A percentile compares a stretch with the other conserved stretches of the same genome.
Conservation (phyloP, 176 grass and related monocot genomes). For the Canna indica region DNA sequence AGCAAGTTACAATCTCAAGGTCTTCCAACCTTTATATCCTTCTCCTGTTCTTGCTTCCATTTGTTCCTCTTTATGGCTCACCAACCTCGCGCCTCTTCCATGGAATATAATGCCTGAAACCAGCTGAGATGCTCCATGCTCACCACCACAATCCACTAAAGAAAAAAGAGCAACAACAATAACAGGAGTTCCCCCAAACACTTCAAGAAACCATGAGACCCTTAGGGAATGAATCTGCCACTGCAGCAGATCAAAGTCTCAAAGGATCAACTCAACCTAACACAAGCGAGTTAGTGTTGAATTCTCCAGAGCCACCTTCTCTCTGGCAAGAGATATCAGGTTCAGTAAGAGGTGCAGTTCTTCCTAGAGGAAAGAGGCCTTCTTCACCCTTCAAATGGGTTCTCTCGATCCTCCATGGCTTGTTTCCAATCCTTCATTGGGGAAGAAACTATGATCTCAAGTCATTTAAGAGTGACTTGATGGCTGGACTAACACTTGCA, state of each 20-base stretch:
- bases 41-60: not conserved
- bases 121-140: not conserved
- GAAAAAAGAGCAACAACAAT: not conserved
- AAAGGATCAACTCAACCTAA: not conserved
- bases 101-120: not conserved
- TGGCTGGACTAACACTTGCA: conserved; percentile 91
- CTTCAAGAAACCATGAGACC: conserved; percentile 15
- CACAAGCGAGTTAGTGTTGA: conserved; percentile 24
- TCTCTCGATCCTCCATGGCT: conserved; percentile 34
- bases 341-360: conserved; percentile 16
- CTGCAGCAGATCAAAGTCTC: not conserved
- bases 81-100: not conserved
- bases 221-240: not conserved
- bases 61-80: too few species aligned
- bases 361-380: conserved; percentile 7
- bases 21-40: not conserved
- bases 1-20: not conserved
- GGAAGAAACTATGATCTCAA: conserved; percentile 61
- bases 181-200: conserved; percentile 27
- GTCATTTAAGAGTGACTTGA: conserved; percentile 67
- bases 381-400: conserved; percentile 12
- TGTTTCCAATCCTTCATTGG: conserved; percentile 82
- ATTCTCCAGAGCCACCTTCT: conserved; percentile 31
- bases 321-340: conserved; percentile 28
- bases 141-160: not conserved